Conservation (phyloP, 2,329 filamentous ascomycete species). For the Trichoderma afroharzianum region DNA sequence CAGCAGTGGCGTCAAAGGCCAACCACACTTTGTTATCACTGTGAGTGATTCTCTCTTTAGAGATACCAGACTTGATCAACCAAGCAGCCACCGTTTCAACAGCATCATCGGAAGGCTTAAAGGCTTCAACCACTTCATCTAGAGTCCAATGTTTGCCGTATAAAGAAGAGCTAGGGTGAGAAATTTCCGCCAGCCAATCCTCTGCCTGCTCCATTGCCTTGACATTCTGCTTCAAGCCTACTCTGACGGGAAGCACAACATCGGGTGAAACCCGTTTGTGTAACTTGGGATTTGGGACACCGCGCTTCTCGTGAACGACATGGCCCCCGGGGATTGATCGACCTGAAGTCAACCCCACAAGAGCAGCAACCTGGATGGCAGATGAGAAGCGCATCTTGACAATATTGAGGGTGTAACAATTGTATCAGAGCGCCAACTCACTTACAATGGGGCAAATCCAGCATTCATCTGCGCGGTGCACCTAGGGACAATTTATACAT, state of each 20-base stretch:
- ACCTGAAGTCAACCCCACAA: conserved; percentile 2
- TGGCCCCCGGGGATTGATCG: conserved; percentile 9
- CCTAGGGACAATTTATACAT: background rate
- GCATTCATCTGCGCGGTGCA: background rate
- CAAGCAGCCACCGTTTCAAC: conserved; percentile 49
- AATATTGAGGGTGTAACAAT: background rate
- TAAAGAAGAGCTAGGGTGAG: conserved; percentile 40
- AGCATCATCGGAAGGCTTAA: conserved; percentile 40
- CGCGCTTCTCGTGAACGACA: conserved; percentile 20
- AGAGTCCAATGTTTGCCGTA: conserved; percentile 47
- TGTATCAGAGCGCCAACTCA: background rate
- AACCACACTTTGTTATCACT: conserved; percentile 48
- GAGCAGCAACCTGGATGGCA: conserved; percentile 1
- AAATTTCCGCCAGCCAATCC: conserved; percentile 39
- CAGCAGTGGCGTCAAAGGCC: conserved; percentile 16
- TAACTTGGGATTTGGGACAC: background rate
- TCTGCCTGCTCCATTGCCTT: conserved; percentile 41
- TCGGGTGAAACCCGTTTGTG: conserved; percentile 16
- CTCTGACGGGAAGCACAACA: conserved; percentile 32
- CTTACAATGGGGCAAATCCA: background rate
- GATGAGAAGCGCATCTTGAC: conserved; percentile 11
- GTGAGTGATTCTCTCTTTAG: conserved; percentile 42
- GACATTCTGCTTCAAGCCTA: conserved; percentile 40
- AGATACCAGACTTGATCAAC: conserved; percentile 50
- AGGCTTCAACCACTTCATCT: conserved; percentile 40